Evolutionary conservation across 352 stramenopile species (phyloP).

Genomic region (Thraustotheca clavata): DNA sequence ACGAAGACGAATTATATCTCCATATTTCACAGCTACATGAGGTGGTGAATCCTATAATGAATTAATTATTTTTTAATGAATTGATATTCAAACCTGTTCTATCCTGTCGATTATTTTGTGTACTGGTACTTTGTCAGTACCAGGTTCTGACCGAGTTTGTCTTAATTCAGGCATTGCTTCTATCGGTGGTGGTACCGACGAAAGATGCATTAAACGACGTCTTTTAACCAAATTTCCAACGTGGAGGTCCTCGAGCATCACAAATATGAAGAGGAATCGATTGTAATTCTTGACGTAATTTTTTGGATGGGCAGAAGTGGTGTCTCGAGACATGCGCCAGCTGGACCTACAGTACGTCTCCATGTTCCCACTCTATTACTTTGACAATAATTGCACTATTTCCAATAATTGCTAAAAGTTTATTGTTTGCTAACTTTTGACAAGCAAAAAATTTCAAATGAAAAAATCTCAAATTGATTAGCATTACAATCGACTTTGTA

Average conservation of each 20-base stretch:
- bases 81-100: neutral
- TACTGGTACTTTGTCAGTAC: neutral
- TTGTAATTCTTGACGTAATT: too few relatives aligned
- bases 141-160: neutral
- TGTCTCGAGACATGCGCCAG: too few relatives aligned
- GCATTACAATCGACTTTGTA: constrained; percentile 2
- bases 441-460: too few relatives aligned
- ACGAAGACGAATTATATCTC: constrained; percentile 14
- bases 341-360: too few relatives aligned
- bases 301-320: too few relatives aligned
- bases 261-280: too few relatives aligned
- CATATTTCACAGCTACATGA: constrained; percentile 15
- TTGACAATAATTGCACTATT: too few relatives aligned
- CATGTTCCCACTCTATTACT: too few relatives aligned
- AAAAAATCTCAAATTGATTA: too few relatives aligned
- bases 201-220: neutral
- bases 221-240: neutral
- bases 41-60: neutral
- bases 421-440: too few relatives aligned
- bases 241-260: constrained; percentile 6
- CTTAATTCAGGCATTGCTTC: neutral
- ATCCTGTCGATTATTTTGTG: constrained; percentile 5
- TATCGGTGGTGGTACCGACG: neutral
- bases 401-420: too few relatives aligned
- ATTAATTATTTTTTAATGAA: neutral